phyloP scores from a whole-genome alignment of 805 yeast genomes.

The Dipodascopsis uninucleata region DNA sequence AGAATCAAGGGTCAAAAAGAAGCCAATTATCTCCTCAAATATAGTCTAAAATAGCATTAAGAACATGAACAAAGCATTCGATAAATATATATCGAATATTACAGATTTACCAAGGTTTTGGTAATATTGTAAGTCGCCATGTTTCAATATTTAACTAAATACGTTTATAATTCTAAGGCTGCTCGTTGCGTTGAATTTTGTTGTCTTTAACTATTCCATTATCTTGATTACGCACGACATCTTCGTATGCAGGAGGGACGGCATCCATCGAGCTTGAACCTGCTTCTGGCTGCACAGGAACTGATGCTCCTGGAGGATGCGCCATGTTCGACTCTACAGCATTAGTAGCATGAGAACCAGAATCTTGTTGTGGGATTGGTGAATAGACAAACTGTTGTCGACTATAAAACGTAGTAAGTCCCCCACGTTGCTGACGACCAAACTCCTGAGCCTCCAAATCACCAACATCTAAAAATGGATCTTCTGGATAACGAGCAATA shows the following conservation, averaged over 20 bases:
- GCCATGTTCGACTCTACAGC: slow-evolving; percentile 5
- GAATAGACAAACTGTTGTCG: slow-evolving; percentile 24
- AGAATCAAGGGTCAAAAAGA: no score
- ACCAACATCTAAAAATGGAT: slow-evolving; percentile 19
- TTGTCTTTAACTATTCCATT: slow-evolving; percentile 18
- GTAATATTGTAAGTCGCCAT: no score
- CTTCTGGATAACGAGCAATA: slow-evolving; percentile 65
- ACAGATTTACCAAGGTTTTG: no score
- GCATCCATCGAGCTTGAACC: slow-evolving; percentile 7
- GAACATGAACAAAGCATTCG: no score
- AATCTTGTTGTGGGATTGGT: slow-evolving; percentile 20
- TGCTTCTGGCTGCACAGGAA: slow-evolving; percentile 10
- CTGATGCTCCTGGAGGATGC: slow-evolving; percentile 4
- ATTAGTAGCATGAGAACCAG: slow-evolving; percentile 11
- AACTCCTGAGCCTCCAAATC: slow-evolving; percentile 25
- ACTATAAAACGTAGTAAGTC: slow-evolving; percentile 13
- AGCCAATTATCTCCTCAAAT: no score
- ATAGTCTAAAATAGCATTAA: no score
- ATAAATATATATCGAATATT: no score
- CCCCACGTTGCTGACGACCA: slow-evolving; percentile 5
- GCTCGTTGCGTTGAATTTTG: slow-evolving; percentile 26
- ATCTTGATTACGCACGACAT: slow-evolving; percentile 6
- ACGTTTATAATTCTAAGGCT: no score
- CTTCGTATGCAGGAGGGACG: slow-evolving; percentile 28
- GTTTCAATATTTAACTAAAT: no score